phyloP scores from a whole-genome alignment of 2,329 filamentous ascomycete species.

The Gyromitra esculenta region DNA sequence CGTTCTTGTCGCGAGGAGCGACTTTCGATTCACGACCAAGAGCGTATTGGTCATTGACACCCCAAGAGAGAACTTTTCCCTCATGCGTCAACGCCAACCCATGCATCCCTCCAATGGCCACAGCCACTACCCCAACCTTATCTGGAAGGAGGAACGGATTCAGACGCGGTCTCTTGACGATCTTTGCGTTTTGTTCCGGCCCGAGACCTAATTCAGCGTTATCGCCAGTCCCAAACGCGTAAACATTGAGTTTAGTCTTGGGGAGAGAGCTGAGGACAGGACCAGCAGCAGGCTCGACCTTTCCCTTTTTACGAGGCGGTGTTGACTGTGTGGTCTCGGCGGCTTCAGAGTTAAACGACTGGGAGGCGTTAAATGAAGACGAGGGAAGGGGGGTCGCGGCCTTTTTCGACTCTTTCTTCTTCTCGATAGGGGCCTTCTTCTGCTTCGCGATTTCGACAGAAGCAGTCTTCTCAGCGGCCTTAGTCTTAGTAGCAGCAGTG shows the following conservation, averaged over 20 bases:
- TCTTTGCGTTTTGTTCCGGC: slow-evolving; percentile 66
- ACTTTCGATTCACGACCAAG: slow-evolving; percentile 78
- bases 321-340: slow-evolving; percentile 8
- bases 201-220: slow-evolving; percentile 86
- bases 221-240: slow-evolving; percentile 81
- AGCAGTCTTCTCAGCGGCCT: slow-evolving; percentile 35
- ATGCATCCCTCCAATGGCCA: slow-evolving; percentile 86
- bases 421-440: slow-evolving; percentile 21
- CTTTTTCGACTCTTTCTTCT: slow-evolving; percentile 50
- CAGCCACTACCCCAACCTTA: slow-evolving; percentile 74
- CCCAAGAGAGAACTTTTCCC: slow-evolving; percentile 85
- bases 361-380: slow-evolving; percentile 36
- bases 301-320: slow-evolving; percentile 55
- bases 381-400: slow-evolving; percentile 18
- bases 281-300: slow-evolving; percentile 56
- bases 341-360: slow-evolving; percentile 26
- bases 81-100: slow-evolving; percentile 78
- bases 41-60: slow-evolving; percentile 85
- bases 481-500: slow-evolving; percentile 49
- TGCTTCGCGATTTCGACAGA: slow-evolving; percentile 42
- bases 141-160: slow-evolving; percentile 70
- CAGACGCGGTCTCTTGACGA: slow-evolving; percentile 76
- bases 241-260: slow-evolving; percentile 73
- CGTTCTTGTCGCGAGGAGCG: slow-evolving; percentile 71
- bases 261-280: slow-evolving; percentile 58